Base-by-base conservation (phyloP, 2,329 filamentous ascomycete species). In the Fusarium sp. region DNA sequence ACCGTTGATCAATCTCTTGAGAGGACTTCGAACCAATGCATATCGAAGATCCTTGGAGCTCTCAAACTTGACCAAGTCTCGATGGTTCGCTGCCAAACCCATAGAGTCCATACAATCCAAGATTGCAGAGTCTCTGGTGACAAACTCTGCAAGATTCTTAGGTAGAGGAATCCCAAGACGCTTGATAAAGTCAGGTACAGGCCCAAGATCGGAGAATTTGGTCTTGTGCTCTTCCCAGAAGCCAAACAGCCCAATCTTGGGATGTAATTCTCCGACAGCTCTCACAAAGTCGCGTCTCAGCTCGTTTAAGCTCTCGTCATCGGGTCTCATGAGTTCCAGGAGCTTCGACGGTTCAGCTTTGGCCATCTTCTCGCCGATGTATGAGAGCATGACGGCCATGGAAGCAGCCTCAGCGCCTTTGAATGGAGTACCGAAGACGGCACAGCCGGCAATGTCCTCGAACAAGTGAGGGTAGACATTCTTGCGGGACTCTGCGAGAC, bases 341-440 rank as follows among this genome's bases (percentile, higher is more conserved):
- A 85, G 68, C 60, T 83, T 82, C 1, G 83, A 84, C 0, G 79
- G 71, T 4, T 74, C 77, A 20, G 83, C 78, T 10, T 74, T 46
- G 4, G 80, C 80, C 2, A 81, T 55, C 57, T 77, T 81, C 51
- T 85, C 80, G 12, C 79, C 82, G 0, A 80, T 60, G 6, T 79
- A 70, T 4, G 82, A 78, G 16, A 81, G 79, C 81, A 85, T 85
- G 2, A 79, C 78, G 4, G 82, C 84, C 2, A 75, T 75, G 1
- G 81, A 80, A 3, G 84, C 83, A 8, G 78, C 80, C 1, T 80
- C 77, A 0, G 83, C 80, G 5, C 84, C 84, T 10, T 77, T 75
- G 55, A 85, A 85, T 0, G 83, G 84, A 0, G 84, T 84, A 2
- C 84, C 84, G 40, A 85, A 85, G 69, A 84, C 82, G 14, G 81